phyloP scores from a whole-genome alignment of 257 asterid species.

The Leonotis leonurus region DNA sequence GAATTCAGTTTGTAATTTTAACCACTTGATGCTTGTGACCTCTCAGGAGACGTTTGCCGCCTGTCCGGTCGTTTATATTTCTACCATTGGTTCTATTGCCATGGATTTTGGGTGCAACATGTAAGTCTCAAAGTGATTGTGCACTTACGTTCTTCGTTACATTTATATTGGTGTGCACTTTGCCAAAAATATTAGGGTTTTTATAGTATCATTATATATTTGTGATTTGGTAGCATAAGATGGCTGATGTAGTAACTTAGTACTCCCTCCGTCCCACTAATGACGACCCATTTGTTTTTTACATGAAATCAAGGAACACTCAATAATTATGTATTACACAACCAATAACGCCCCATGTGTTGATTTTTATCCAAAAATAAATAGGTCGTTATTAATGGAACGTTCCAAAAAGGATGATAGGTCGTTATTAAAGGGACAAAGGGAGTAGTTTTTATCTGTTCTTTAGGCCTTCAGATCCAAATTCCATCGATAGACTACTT shows the following conservation, averaged over 20 bases:
- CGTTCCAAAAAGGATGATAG: too few relatives aligned
- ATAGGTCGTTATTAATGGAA: too few relatives aligned
- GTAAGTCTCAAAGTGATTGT: constrained; percentile 35
- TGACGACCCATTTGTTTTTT: too few relatives aligned
- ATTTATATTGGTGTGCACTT: too few relatives aligned
- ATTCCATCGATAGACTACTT: neutral
- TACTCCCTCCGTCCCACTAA: too few relatives aligned
- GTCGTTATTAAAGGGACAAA: too few relatives aligned
- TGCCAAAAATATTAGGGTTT: neutral
- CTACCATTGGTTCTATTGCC: constrained; percentile 67
- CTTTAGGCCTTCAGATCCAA: neutral
- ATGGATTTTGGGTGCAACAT: constrained; percentile 55
- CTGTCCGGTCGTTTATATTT: constrained; percentile 49
- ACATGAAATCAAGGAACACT: too few relatives aligned
- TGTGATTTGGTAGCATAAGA: neutral
- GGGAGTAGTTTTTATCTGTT: neutral
- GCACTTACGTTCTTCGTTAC: constrained; percentile 11
- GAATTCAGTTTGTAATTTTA: neutral
- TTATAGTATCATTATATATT: too few relatives aligned
- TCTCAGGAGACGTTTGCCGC: constrained; percentile 83
- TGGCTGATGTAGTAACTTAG: neutral
- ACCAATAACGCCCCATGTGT: too few relatives aligned
- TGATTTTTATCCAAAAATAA: too few relatives aligned
- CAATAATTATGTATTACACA: too few relatives aligned
- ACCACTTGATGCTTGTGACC: constrained; percentile 21